Percentiles rank a stretch among this genome's conserved stretches.
Conservation (phyloP, 768 basidiomycete genomes). For the Agrocybe chaxingu region DNA sequence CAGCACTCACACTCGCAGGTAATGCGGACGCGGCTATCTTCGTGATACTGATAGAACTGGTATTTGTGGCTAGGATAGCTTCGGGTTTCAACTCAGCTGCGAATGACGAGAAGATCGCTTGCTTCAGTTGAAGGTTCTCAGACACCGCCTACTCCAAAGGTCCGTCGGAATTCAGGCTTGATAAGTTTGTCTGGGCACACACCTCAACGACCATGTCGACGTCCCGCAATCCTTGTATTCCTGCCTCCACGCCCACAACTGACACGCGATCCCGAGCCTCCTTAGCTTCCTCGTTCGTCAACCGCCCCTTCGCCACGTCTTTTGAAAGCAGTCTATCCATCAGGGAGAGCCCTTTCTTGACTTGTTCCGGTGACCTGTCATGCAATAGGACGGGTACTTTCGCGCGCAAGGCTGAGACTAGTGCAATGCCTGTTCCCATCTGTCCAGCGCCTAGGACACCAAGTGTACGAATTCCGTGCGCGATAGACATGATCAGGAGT, state of each 20-base stretch:
- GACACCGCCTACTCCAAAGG: conserved; percentile 66
- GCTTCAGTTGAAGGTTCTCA: conserved; percentile 78
- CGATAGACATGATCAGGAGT: conserved; percentile 41
- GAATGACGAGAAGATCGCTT: conserved; percentile 69
- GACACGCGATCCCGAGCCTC: conserved; percentile 67
- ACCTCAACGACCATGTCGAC: conserved; percentile 93
- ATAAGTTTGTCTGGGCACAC: not conserved
- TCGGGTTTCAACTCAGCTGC: conserved; percentile 64
- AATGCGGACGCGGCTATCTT: conserved; percentile 86
- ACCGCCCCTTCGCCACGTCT: conserved; percentile 81
- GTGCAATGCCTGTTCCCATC: conserved; percentile 92
- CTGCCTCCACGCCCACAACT: conserved; percentile 47
- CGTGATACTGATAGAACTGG: conserved; percentile 91
- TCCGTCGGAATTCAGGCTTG: not conserved
- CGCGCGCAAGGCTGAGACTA: conserved; percentile 82
- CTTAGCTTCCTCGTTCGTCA: conserved; percentile 66
- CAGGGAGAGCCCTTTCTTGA: conserved; percentile 67
- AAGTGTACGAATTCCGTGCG: conserved; percentile 70
- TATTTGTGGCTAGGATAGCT: conserved; percentile 88
- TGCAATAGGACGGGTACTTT: conserved; percentile 83
- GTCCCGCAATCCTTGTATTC: conserved; percentile 62
- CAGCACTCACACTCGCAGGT: conserved; percentile 49
- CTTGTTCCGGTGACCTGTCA: conserved; percentile 73
- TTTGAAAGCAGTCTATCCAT: conserved; percentile 85
- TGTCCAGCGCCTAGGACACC: conserved; percentile 84